phyloP scores from a whole-genome alignment of 1,284 basidiomycete genomes.

The Peniophora sp. region DNA sequence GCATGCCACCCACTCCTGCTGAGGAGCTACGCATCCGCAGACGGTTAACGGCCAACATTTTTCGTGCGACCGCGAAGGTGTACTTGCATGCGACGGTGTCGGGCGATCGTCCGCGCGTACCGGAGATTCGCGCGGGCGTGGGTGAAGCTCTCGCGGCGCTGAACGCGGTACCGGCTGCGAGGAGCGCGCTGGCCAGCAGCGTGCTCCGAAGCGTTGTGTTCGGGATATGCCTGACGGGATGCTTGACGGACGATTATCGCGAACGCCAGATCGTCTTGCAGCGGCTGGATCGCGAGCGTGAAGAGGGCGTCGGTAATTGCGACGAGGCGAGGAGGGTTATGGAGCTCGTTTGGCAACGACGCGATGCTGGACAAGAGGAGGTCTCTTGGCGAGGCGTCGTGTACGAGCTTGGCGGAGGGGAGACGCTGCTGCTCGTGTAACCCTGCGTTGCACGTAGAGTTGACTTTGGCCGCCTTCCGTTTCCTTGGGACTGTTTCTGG shows the following conservation, averaged over 20 bases:
- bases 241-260: constrained; percentile 44
- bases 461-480: no score
- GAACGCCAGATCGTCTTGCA: constrained; percentile 38
- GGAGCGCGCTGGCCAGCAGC: constrained; percentile 34
- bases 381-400: constrained; percentile 59
- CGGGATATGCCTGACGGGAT: constrained; percentile 64
- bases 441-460: neutral
- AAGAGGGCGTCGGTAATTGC: constrained; percentile 55
- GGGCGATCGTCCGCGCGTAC: constrained; percentile 54
- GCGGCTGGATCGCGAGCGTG: constrained; percentile 42
- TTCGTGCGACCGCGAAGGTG: constrained; percentile 63
- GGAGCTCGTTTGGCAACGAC: constrained; percentile 46
- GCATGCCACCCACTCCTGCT: constrained; percentile 1
- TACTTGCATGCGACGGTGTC: constrained; percentile 68
- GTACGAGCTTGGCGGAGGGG: constrained; percentile 29
- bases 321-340: constrained; percentile 48
- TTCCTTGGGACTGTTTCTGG: no score
- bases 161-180: constrained; percentile 30
- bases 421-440: constrained; percentile 56
- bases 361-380: constrained; percentile 13
- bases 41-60: constrained; percentile 56
- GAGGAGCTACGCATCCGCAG: constrained; percentile 33
- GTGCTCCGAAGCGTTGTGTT: constrained; percentile 76
- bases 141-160: constrained; percentile 47
- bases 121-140: constrained; percentile 50